Evolutionary conservation across 257 asterid species (phyloP).

Genomic region (Sherardia arvensis): DNA sequence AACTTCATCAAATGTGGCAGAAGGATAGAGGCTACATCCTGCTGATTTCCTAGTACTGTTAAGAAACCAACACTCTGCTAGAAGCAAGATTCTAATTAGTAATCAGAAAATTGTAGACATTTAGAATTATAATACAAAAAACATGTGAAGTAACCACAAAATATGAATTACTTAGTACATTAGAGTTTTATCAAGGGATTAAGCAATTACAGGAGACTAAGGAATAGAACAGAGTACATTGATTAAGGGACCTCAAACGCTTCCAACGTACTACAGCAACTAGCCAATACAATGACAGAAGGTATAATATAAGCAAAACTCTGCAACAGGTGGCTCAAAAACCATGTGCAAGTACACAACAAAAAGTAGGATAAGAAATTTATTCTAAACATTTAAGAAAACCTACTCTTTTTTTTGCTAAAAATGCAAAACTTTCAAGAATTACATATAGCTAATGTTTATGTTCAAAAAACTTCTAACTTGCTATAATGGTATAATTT

Average conservation of each 20-base stretch:
- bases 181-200: not conserved
- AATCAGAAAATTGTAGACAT: not conserved
- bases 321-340: not conserved
- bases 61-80: slow-evolving; percentile 69
- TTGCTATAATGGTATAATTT: not conserved
- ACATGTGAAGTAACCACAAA: not conserved
- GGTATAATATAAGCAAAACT: not conserved
- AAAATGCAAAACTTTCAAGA: not conserved
- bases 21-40: slow-evolving; percentile 45
- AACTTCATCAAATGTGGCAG: slow-evolving; percentile 53
- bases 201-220: not conserved
- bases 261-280: not conserved
- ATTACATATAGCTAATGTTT: not conserved
- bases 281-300: not conserved
- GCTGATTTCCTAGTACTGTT: slow-evolving; percentile 56
- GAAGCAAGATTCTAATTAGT: slow-evolving; percentile 13
- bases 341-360: not conserved
- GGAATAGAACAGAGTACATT: not conserved
- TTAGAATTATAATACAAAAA: not conserved
- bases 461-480: not conserved
- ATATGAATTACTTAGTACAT: not conserved
- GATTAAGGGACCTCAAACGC: not conserved
- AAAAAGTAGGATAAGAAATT: not conserved
- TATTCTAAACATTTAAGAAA: not conserved
- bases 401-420: not conserved